Conservation (phyloP, 441 rosid genomes). For the Euphorbia neoarborescens region DNA sequence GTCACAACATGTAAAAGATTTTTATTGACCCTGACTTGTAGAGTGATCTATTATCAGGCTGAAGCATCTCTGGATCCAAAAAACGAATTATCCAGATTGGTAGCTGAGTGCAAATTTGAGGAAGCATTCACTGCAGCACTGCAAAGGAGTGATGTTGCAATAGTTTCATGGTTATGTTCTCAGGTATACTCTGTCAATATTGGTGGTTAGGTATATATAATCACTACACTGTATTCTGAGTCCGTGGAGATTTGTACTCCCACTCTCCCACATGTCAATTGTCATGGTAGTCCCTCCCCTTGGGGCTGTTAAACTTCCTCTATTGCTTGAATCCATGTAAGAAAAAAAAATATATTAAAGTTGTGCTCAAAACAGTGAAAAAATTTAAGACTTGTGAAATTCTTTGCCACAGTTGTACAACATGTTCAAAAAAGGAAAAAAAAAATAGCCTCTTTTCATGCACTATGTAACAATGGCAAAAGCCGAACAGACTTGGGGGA, state of each 20-base stretch:
- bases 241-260: not conserved
- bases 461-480: too few species aligned
- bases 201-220: not conserved
- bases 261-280: too few species aligned
- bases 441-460: too few species aligned
- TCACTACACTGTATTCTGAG: not conserved
- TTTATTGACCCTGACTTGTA: slow-evolving; percentile 6
- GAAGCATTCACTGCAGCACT: slow-evolving; percentile 67
- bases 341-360: not conserved
- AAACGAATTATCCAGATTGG: slow-evolving; percentile 52
- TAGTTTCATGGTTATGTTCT: slow-evolving; percentile 73
- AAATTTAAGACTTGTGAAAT: not conserved
- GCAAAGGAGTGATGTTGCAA: slow-evolving; percentile 63
- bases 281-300: too few species aligned
- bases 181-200: slow-evolving; percentile 36
- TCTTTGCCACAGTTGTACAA: not conserved
- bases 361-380: not conserved
- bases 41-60: slow-evolving; percentile 25
- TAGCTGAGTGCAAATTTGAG: slow-evolving; percentile 52
- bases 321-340: not conserved
- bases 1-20: not conserved
- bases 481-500: too few species aligned
- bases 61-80: slow-evolving; percentile 60
- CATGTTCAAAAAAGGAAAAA: too few species aligned
- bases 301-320: not conserved